phyloP scores from a whole-genome alignment of 805 yeast species.

The Schizosaccharomyces osmophilus region DNA sequence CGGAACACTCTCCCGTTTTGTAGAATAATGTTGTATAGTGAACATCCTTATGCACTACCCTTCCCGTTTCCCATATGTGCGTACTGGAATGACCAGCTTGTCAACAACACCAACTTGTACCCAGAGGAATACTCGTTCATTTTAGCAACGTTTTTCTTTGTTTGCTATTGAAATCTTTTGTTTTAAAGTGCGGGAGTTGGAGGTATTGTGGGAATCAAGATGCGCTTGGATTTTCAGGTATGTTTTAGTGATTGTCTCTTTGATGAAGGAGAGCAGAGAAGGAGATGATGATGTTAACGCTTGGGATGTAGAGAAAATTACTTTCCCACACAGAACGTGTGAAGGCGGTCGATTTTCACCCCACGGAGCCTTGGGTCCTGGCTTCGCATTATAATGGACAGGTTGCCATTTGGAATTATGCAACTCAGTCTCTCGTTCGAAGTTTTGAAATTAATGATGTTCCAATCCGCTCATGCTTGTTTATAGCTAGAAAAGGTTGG shows the following conservation, averaged over 20 bases:
- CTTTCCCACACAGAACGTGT: constrained; percentile 66
- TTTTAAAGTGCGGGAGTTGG: background rate
- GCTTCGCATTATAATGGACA: constrained; percentile 20
- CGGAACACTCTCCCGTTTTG: too few relatives aligned
- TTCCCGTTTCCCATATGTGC: too few relatives aligned
- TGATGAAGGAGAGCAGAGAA: too few relatives aligned
- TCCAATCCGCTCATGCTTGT: constrained; percentile 88
- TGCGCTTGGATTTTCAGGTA: constrained; percentile 1
- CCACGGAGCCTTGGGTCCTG: constrained; percentile 76
- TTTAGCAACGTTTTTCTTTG: too few relatives aligned
- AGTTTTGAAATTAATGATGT: constrained; percentile 84
- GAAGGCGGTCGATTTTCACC: constrained; percentile 94
- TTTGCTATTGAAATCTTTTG: too few relatives aligned
- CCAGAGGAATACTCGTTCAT: too few relatives aligned
- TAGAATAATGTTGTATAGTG: too few relatives aligned
- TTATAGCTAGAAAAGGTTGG: constrained; percentile 93
- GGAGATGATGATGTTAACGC: background rate
- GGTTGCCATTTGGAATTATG: constrained; percentile 85
- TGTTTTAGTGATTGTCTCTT: background rate
- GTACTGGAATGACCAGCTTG: too few relatives aligned
- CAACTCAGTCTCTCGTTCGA: constrained; percentile 50
- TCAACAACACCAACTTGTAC: too few relatives aligned
- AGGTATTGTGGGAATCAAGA: background rate
- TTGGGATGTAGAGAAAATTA: background rate
- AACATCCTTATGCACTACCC: too few relatives aligned